Conservation (phyloP, 257 asterid species). For the Primulina eburnea region DNA sequence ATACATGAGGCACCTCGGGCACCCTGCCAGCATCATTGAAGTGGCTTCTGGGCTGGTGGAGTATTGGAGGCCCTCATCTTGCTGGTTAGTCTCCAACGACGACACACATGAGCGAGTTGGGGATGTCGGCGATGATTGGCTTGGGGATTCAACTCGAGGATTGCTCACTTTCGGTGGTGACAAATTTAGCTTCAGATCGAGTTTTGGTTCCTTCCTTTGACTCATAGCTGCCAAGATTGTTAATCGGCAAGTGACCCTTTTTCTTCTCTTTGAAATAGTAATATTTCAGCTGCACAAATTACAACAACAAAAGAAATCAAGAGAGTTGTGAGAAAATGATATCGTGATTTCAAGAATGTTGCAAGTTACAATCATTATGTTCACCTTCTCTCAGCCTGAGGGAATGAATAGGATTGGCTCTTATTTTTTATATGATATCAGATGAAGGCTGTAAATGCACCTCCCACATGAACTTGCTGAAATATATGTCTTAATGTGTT, state of each 20-base stretch:
- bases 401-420: not conserved
- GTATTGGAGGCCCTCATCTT: conserved; percentile 42
- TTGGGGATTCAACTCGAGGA: conserved; percentile 40
- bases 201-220: conserved; percentile 41
- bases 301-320: not conserved
- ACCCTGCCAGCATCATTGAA: conserved; percentile 67
- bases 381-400: not conserved
- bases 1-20: conserved; percentile 89
- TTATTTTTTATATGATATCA: not conserved
- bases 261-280: conserved; percentile 10
- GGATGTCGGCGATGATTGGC: conserved; percentile 45
- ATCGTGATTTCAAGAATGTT: not conserved
- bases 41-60: conserved; percentile 57
- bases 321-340: conserved; percentile 19
- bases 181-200: conserved; percentile 53
- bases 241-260: conserved; percentile 1
- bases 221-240: conserved; percentile 26
- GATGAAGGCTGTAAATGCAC: conserved; percentile 14
- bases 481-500: conserved; percentile 31
- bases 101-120: conserved; percentile 64
- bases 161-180: conserved; percentile 47
- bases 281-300: conserved; percentile 11
- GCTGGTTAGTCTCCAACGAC: conserved; percentile 64
- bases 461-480: conserved; percentile 21
- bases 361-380: too few relatives aligned